A percentile compares a stretch with the other conserved stretches of the same genome.
These are phyloP conservation scores for Cladosporium sp. DNA, from an alignment of 2,329 filamentous ascomycete species.

Conservation along the genomic window DNA sequence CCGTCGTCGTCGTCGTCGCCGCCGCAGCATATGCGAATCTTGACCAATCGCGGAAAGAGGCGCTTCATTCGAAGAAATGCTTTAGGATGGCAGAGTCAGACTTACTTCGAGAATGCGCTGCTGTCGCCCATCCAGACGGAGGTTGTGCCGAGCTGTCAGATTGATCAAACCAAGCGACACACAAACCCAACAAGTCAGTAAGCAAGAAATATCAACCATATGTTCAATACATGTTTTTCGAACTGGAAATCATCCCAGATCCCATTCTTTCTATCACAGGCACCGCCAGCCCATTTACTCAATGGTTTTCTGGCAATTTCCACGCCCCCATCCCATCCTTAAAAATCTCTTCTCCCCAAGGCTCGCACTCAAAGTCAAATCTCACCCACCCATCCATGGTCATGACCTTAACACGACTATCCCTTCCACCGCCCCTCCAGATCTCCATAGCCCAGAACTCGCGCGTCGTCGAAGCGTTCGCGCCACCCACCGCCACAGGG, in stretches of 20 bases:
- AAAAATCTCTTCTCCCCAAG: constrained; percentile 1
- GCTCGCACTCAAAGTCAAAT: constrained; percentile 10
- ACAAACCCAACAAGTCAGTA: not conserved
- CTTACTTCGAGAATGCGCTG: too few relatives aligned
- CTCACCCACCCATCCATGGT: constrained; percentile 11
- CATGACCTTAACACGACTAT: constrained; percentile 8
- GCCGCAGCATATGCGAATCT: not conserved
- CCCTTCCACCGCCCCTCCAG: constrained; percentile 51
- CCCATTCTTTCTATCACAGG: not conserved
- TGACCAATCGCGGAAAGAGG: not conserved
- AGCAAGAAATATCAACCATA: not conserved
- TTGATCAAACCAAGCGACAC: not conserved
- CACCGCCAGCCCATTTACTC: too few relatives aligned
- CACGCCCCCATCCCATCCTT: constrained; percentile 36
- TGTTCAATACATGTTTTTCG: not conserved
- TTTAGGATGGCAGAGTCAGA: not conserved
- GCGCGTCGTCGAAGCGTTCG: constrained; percentile 37
- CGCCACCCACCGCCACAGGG: constrained; percentile 39
- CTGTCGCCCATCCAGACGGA: too few relatives aligned
- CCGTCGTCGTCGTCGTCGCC: too few relatives aligned
- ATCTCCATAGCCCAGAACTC: constrained; percentile 47
- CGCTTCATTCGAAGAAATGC: not conserved
- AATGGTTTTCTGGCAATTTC: constrained; percentile 27
- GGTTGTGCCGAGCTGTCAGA: too few relatives aligned
- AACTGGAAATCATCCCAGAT: not conserved